Percentiles rank a stretch among this genome's conserved stretches.
Evolutionary conservation across 495 filamentous ascomycete genomes (phyloP).

Genomic region (Pseudoneurospora amorphoporcata): DNA sequence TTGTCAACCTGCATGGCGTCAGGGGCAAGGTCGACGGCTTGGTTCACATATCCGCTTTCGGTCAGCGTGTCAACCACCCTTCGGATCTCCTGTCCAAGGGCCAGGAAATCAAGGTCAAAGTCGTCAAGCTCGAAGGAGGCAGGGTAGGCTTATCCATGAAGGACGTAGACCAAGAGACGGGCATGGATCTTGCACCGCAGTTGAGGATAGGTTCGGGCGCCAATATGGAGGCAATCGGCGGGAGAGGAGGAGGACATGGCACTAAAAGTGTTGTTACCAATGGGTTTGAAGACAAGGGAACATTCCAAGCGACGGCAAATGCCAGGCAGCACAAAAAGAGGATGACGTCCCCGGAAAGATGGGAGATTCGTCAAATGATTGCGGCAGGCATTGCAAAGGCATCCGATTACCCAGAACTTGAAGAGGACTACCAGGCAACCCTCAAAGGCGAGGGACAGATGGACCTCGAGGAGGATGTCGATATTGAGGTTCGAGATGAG

Average conservation of each 20-base stretch:
- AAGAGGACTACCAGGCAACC: constrained; percentile 86
- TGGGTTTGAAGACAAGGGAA: constrained; percentile 1
- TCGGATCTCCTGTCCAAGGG: constrained; percentile 72
- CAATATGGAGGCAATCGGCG: constrained; percentile 74
- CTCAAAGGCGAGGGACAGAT: constrained; percentile 77
- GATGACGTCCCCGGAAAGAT: constrained; percentile 90
- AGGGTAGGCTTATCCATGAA: constrained; percentile 91
- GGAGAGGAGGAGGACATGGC: constrained; percentile 15
- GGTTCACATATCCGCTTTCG: constrained; percentile 94
- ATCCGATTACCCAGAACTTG: constrained; percentile 85
- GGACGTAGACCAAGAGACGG: constrained; percentile 87
- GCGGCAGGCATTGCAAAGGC: constrained; percentile 87
- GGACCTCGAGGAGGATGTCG: constrained; percentile 92
- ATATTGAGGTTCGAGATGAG: constrained; percentile 93
- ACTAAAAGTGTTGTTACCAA: constrained; percentile 6
- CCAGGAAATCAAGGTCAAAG: constrained; percentile 87
- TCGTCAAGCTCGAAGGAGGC: constrained; percentile 71
- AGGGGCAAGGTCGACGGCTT: constrained; percentile 84
- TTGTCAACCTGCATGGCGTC: constrained; percentile 84
- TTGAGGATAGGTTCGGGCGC: constrained; percentile 79
- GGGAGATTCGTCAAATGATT: constrained; percentile 95
- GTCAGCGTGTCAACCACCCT: constrained; percentile 81
- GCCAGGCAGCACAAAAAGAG: constrained; percentile 61
- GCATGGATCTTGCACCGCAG: constrained; percentile 73
- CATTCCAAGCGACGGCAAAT: constrained; percentile 27